Base-by-base conservation (phyloP, 805 yeast genomes). In the Candida anglica region DNA sequence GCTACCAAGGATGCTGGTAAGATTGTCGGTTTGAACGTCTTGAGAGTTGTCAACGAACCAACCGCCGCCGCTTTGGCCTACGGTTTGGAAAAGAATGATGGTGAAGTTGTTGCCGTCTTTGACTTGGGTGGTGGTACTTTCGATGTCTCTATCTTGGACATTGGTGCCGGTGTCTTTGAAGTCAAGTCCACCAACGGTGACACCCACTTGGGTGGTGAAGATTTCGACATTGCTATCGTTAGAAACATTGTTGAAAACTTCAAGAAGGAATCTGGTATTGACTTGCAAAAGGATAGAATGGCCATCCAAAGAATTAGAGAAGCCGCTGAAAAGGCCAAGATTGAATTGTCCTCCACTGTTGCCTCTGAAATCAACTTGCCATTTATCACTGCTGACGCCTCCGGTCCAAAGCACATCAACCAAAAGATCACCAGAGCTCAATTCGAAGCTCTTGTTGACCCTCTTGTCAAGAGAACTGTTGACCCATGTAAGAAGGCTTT, bases 71-170 rank as follows among this genome's bases (percentile, higher is more conserved):
- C 96, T 44, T 73, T 87, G 56, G 96, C 96, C 45, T 87, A 87
- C 67, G 96, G 96, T 71, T 73, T 87, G 56, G 96, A 87, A 71
- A 77, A 73, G 58, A 84, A 81, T 55, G 79, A 74, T 48, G 74
- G 80, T 56, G 81, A 80, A 69, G 83, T 84, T 43, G 95, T 88
- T 52, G 97, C 97, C 43, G 97, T 88, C 47, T 88, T 89, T 72
- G 97, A 88, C 71, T 77, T 88, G 58, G 97, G 97, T 80, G 97
- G 97, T 67, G 97, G 97, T 80, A 88, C 97, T 56, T 88, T 88
- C 63, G 97, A 88, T 83, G 83, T 88, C 68, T 88, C 97, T 52
- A 86, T 88, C 62, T 77, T 88, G 60, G 97, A 89, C 75, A 89
- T 88, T 54, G 96, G 89, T 71, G 87, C 88, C 60, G 97, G 97